Percentiles rank a stretch among this genome's conserved stretches.
Evolutionary conservation across 352 stramenopile species (phyloP).

Genomic region (Thraustochytrium sp.): DNA sequence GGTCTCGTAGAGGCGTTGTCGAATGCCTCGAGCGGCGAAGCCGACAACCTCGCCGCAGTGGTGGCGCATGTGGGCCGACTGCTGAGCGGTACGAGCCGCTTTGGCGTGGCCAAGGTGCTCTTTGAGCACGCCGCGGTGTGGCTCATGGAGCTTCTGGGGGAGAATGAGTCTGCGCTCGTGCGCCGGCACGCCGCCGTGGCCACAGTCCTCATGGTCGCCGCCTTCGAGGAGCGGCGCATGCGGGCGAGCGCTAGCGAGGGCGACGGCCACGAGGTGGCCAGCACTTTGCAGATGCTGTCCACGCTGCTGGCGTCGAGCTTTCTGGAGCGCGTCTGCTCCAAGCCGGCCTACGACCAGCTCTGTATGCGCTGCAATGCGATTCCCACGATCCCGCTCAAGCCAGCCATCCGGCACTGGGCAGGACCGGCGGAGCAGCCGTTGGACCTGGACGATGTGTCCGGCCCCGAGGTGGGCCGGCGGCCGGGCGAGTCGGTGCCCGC

Average conservation of each 20-base stretch:
- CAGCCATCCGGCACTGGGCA: neutral
- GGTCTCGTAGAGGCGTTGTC: neutral
- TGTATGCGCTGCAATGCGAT: neutral
- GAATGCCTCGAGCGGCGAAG: neutral
- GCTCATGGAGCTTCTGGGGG: neutral
- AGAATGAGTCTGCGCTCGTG: neutral
- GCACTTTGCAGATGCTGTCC: neutral
- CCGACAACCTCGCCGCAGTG: neutral
- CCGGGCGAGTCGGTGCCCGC: neutral
- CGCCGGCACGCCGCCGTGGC: neutral
- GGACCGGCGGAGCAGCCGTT: neutral
- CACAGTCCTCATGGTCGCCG: neutral
- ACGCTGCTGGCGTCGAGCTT: neutral
- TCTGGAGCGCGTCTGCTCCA: neutral
- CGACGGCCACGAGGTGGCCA: neutral
- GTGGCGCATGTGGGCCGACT: neutral
- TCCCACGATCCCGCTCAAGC: neutral
- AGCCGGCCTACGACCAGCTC: neutral
- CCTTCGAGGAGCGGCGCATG: neutral
- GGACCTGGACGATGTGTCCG: neutral
- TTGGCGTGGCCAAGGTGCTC: neutral
- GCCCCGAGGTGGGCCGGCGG: neutral
- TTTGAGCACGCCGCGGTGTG: neutral
- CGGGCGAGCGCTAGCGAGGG: neutral
- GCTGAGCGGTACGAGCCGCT: neutral